A percentile compares a stretch with the other conserved stretches of the same genome.
Evolutionary conservation across 352 stramenopile genomes (phyloP).

Genomic region (Pythium folliculosum): DNA sequence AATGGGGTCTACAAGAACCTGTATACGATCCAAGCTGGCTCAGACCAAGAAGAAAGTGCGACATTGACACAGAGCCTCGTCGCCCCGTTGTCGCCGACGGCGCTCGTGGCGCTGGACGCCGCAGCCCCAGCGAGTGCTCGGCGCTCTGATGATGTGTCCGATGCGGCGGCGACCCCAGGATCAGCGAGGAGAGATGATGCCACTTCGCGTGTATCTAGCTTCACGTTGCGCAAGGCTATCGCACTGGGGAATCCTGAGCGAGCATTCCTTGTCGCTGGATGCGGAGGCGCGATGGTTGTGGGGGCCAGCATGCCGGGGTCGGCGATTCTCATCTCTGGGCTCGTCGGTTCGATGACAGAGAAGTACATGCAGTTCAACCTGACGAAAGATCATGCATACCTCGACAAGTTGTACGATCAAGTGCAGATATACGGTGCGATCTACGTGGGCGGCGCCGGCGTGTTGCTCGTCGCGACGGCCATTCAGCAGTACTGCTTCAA

Average conservation of each 20-base stretch:
- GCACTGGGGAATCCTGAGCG: constrained; percentile 34
- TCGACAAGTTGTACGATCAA: constrained; percentile 38
- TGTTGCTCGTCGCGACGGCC: constrained; percentile 30
- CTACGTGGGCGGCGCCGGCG: constrained; percentile 40
- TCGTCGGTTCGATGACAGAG: constrained; percentile 34
- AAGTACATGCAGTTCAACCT: constrained; percentile 35
- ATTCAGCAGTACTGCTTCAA: constrained; percentile 48
- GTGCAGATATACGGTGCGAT: constrained; percentile 38
- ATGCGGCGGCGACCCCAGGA: background rate
- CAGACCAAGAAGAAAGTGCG: constrained; percentile 23
- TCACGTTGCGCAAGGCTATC: constrained; percentile 24
- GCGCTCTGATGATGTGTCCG: constrained; percentile 11
- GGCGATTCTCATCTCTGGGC: constrained; percentile 26
- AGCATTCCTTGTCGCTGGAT: constrained; percentile 35
- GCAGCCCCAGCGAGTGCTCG: constrained; percentile 1
- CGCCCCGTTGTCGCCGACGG: background rate
- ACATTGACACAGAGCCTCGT: constrained; percentile 6
- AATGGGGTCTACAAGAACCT: constrained; percentile 42
- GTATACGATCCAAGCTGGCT: constrained; percentile 36
- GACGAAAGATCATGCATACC: constrained; percentile 18
- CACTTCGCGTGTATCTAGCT: constrained; percentile 4
- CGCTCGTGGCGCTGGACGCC: background rate
- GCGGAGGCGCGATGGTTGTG: constrained; percentile 34
- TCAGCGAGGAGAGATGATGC: background rate
- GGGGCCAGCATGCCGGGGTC: constrained; percentile 38